These are phyloP conservation scores for Dictyostelium citrinum DNA, from an alignment of 78 protist genomes.

Conservation along the genomic window DNA sequence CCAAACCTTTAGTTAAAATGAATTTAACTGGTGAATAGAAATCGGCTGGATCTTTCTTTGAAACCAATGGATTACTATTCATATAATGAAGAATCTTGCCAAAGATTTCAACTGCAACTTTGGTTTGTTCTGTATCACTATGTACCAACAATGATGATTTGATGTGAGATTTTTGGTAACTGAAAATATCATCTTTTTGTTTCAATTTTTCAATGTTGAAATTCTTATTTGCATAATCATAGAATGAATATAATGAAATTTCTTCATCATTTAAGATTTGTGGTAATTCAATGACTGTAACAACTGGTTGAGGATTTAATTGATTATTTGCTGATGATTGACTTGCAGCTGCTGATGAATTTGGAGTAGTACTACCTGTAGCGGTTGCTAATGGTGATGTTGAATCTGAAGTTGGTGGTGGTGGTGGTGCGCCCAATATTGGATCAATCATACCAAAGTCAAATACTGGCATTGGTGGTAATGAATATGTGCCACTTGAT, in stretches of 20 bases:
- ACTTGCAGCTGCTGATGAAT: neutral
- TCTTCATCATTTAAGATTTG: slow-evolving; percentile 65
- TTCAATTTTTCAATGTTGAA: slow-evolving; percentile 44
- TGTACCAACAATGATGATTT: slow-evolving; percentile 24
- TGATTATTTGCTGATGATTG: neutral
- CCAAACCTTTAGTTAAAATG: slow-evolving; percentile 58
- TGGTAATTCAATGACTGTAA: neutral
- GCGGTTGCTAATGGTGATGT: neutral
- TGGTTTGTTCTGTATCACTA: slow-evolving; percentile 13
- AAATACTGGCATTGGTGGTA: slow-evolving; percentile 48
- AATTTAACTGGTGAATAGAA: slow-evolving; percentile 60
- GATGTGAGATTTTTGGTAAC: slow-evolving; percentile 51
- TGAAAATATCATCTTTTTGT: slow-evolving; percentile 61
- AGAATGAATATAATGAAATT: slow-evolving; percentile 54
- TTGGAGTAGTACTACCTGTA: neutral
- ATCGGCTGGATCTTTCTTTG: slow-evolving; percentile 33
- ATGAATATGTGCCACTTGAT: neutral
- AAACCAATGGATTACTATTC: slow-evolving; percentile 1
- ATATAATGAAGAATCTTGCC: slow-evolving; percentile 9
- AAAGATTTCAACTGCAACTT: slow-evolving; percentile 52
- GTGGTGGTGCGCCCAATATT: slow-evolving; percentile 56
- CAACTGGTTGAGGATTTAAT: neutral
- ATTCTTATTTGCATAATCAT: slow-evolving; percentile 67
- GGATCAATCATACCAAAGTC: slow-evolving; percentile 26
- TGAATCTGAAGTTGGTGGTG: slow-evolving; percentile 26